These are phyloP conservation scores for Penicillium aurantiogriseum DNA, from an alignment of 2,329 filamentous ascomycete genomes.

Conservation along the genomic window DNA sequence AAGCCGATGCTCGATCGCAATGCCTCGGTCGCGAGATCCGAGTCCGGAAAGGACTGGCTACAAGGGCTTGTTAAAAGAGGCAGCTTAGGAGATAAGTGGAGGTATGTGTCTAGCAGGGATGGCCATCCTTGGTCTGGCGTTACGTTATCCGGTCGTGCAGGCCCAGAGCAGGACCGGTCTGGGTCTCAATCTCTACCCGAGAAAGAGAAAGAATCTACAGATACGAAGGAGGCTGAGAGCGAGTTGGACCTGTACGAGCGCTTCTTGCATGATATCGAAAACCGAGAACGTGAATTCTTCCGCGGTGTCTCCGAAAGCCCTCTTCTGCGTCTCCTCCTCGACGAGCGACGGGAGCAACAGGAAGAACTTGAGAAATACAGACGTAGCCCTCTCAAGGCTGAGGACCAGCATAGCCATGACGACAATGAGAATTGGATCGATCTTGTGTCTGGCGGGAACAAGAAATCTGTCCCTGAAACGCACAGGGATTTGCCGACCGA, in stretches of 20 bases:
- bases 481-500: background rate
- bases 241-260: constrained; percentile 57
- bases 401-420: constrained; percentile 16
- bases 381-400: background rate
- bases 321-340: constrained; percentile 35
- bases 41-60: constrained; percentile 42
- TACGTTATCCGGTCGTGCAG: constrained; percentile 15
- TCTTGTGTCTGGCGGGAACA: constrained; percentile 27
- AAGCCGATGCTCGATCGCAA: constrained; percentile 42
- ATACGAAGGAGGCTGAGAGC: constrained; percentile 29
- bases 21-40: constrained; percentile 19
- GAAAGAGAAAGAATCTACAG: constrained; percentile 23
- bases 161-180: constrained; percentile 6
- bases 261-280: constrained; percentile 42
- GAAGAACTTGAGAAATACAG: constrained; percentile 21
- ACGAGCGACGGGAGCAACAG: constrained; percentile 29
- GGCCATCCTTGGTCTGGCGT: constrained; percentile 26
- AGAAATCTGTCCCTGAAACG: constrained; percentile 24
- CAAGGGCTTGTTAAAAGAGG: constrained; percentile 42
- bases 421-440: constrained; percentile 31
- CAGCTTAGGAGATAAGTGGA: constrained; percentile 44
- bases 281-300: constrained; percentile 34
- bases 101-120: constrained; percentile 27
- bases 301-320: constrained; percentile 32
- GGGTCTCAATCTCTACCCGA: constrained; percentile 11